phyloP scores from a whole-genome alignment of 257 asterid species.

The Solanum pinnatisectum region DNA sequence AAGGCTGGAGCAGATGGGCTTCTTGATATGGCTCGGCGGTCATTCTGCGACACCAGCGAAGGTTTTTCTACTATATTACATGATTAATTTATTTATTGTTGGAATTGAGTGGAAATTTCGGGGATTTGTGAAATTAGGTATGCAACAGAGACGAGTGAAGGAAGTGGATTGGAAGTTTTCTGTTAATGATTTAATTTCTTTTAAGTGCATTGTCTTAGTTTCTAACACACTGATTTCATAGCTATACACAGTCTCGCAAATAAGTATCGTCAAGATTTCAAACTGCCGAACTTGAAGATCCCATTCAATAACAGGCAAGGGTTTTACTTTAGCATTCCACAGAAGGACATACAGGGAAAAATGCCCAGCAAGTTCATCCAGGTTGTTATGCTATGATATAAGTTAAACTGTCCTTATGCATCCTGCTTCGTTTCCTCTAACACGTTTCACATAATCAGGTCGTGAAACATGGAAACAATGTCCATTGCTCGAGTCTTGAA shows the following conservation, averaged over 20 bases:
- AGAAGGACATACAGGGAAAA: slow-evolving; percentile 71
- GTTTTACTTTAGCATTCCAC: slow-evolving; percentile 94
- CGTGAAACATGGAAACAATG: slow-evolving; percentile 84
- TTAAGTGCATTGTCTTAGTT: slow-evolving; percentile 11
- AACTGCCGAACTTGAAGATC: slow-evolving; percentile 77
- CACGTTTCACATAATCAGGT: slow-evolving; percentile 43
- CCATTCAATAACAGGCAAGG: slow-evolving; percentile 95
- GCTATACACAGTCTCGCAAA: slow-evolving; percentile 91
- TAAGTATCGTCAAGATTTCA: slow-evolving; percentile 74
- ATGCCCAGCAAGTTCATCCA: slow-evolving; percentile 91
- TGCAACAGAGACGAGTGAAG: neutral
- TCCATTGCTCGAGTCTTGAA: slow-evolving; percentile 81
- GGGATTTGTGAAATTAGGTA: neutral
- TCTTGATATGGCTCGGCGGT: slow-evolving; percentile 88
- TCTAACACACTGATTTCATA: slow-evolving; percentile 33
- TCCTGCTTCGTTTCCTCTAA: slow-evolving; percentile 9
- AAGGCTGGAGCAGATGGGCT: slow-evolving; percentile 94
- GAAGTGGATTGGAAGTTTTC: slow-evolving; percentile 17
- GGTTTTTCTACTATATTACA: slow-evolving; percentile 34
- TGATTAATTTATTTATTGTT: slow-evolving; percentile 1
- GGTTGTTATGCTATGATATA: slow-evolving; percentile 32
- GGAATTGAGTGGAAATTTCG: neutral
- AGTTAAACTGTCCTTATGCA: neutral
- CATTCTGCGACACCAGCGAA: slow-evolving; percentile 97
- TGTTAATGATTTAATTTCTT: slow-evolving; percentile 5